phyloP scores from a whole-genome alignment of 208 protist genomes.

The Leptomonas seymouri region DNA sequence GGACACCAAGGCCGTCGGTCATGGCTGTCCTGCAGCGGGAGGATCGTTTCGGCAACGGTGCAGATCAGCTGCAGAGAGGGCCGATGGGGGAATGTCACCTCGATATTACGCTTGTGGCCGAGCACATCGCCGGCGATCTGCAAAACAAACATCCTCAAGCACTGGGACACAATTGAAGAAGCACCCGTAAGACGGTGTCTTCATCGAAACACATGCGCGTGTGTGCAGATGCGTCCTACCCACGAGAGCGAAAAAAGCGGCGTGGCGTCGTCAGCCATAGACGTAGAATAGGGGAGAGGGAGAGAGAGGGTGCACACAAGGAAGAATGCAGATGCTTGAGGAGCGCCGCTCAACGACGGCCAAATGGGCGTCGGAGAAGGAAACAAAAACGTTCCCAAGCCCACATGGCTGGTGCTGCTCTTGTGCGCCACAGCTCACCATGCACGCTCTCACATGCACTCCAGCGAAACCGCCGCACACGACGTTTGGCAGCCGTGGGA shows the following conservation, averaged over 20 bases:
- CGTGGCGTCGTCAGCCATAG: too few species aligned
- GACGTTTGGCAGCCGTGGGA: too few species aligned
- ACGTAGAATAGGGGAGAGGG: not conserved
- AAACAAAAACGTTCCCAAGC: too few species aligned
- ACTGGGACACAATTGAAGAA: conserved; percentile 9
- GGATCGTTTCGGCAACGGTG: conserved; percentile 51
- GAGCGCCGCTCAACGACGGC: too few species aligned
- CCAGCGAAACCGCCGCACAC: too few species aligned
- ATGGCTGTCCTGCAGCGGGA: conserved; percentile 20
- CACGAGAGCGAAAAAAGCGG: too few species aligned
- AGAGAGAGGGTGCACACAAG: not conserved
- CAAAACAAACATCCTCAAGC: conserved; percentile 36
- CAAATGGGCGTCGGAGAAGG: too few species aligned
- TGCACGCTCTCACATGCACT: too few species aligned
- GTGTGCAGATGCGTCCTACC: too few species aligned
- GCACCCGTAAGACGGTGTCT: not conserved
- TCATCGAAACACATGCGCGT: too few species aligned
- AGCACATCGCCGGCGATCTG: conserved; percentile 35
- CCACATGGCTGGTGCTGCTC: too few species aligned
- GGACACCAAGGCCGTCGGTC: conserved; percentile 7
- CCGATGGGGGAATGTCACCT: conserved; percentile 47
- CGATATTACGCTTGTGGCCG: conserved; percentile 43
- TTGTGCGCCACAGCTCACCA: too few species aligned
- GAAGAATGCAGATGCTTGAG: not conserved
- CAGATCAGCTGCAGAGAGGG: conserved; percentile 65